Evolutionary conservation across 805 yeast genomes (phyloP).

Genomic region (Metschnikowia picachoensis): DNA sequence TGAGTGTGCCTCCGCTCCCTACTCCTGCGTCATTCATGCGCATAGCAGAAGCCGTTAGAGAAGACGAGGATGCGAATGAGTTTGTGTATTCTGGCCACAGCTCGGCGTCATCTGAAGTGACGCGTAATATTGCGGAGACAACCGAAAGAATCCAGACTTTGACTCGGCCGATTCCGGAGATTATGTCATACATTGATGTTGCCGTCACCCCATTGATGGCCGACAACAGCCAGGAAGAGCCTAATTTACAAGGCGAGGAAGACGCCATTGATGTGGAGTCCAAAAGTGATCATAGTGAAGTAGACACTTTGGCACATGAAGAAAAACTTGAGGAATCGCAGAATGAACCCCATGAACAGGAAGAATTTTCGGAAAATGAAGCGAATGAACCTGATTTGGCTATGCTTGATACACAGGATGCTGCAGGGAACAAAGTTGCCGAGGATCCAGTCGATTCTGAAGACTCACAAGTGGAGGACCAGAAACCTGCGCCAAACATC

Average conservation of each 20-base stretch:
- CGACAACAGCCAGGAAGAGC: background rate
- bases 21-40: conserved; percentile 2
- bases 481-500: too few relatives aligned
- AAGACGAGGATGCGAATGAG: background rate
- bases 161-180: background rate
- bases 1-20: conserved; percentile 7
- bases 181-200: background rate
- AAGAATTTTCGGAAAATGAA: too few relatives aligned
- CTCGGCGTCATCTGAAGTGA: background rate
- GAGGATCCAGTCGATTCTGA: too few relatives aligned
- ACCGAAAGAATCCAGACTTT: background rate
- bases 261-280: background rate
- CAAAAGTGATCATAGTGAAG: background rate
- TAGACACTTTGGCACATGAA: background rate
- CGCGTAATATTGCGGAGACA: background rate
- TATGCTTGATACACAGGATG: too few relatives aligned
- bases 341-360: too few relatives aligned
- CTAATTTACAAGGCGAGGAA: background rate
- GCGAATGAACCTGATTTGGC: too few relatives aligned
- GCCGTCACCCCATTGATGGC: background rate
- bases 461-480: too few relatives aligned
- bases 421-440: too few relatives aligned
- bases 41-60: conserved; percentile 1
- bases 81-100: background rate
- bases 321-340: too few relatives aligned